phyloP scores from a whole-genome alignment of 371 early-diverging fungal species.

The Lichtheimia ornata region DNA sequence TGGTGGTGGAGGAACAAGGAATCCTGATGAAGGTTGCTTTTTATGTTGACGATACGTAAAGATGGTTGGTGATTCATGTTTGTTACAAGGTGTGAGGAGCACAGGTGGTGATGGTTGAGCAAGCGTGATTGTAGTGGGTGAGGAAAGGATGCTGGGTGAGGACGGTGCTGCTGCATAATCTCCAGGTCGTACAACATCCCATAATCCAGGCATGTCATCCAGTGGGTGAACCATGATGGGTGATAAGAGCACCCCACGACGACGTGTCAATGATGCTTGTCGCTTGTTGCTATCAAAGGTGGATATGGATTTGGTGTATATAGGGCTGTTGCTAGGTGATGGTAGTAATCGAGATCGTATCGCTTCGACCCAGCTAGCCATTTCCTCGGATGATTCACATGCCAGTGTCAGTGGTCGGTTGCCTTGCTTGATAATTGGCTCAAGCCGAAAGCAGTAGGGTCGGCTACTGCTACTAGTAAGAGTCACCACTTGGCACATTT shows the following conservation, averaged over 20 bases:
- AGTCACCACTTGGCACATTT: constrained; percentile 17
- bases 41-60: background rate
- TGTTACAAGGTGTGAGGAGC: background rate
- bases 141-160: background rate
- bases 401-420: constrained; percentile 26
- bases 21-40: background rate
- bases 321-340: background rate
- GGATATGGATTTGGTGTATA: background rate
- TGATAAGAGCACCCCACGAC: constrained; percentile 8
- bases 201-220: constrained; percentile 2
- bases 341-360: background rate
- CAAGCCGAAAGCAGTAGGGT: constrained; percentile 28
- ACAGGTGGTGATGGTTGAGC: background rate
- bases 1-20: background rate
- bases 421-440: constrained; percentile 18
- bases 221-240: constrained; percentile 11
- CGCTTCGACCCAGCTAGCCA: constrained; percentile 22
- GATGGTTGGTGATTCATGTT: background rate
- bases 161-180: background rate
- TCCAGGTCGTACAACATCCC: no score
- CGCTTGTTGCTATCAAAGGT: background rate
- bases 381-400: constrained; percentile 28
- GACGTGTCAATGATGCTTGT: constrained; percentile 11
- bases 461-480: constrained; percentile 8
- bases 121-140: background rate